Evolutionary conservation across 148 eudicot genomes (phyloP).

Genomic region (Rhododendron ferrugineum): DNA sequence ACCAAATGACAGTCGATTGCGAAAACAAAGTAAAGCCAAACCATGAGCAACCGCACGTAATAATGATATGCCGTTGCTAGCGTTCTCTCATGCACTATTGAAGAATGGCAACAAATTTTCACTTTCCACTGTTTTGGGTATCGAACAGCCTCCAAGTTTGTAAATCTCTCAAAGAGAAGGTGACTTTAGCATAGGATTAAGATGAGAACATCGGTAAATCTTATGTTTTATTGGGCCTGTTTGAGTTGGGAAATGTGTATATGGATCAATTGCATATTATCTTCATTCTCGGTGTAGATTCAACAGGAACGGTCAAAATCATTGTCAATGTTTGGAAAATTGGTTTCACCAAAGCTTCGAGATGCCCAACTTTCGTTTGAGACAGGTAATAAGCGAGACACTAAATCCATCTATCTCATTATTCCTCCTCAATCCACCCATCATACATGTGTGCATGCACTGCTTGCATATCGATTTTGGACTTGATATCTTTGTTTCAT

Average conservation of each 20-base stretch:
- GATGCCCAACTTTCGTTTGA: slow-evolving; percentile 81
- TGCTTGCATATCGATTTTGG: neutral
- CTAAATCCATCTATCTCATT: neutral
- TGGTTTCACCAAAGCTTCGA: slow-evolving; percentile 86
- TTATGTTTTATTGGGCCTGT: neutral
- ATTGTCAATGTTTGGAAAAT: slow-evolving; percentile 75
- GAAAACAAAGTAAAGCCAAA: neutral
- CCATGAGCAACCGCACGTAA: no score
- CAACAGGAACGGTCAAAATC: slow-evolving; percentile 64
- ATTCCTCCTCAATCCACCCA: neutral
- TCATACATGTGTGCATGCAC: neutral
- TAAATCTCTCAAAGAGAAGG: neutral
- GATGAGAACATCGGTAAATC: neutral
- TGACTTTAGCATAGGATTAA: neutral
- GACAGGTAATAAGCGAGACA: slow-evolving; percentile 41
- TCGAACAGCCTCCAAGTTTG: neutral
- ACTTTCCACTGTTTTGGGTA: neutral
- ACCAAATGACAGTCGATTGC: neutral
- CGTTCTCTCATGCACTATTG: neutral
- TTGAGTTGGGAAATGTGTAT: neutral
- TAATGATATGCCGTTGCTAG: neutral
- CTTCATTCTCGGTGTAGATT: slow-evolving; percentile 31
- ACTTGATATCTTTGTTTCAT: neutral
- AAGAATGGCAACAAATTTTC: neutral
- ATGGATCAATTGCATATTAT: neutral